These are phyloP conservation scores for Sanghuangporus weigelae DNA, from an alignment of 1,284 basidiomycete species.

Conservation along the genomic window DNA sequence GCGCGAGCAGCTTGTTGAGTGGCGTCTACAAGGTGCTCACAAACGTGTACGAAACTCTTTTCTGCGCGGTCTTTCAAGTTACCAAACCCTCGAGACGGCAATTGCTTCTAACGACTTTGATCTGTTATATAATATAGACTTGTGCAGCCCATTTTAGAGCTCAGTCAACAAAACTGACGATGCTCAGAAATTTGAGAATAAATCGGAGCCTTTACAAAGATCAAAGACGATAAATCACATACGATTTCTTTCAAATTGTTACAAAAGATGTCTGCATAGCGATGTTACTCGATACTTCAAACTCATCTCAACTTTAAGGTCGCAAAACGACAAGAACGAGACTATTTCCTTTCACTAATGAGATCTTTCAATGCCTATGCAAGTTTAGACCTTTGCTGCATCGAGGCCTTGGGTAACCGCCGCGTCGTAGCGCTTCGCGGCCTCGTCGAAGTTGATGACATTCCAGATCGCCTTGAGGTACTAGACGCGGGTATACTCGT, in stretches of 20 bases:
- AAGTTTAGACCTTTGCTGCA: slow-evolving; percentile 7
- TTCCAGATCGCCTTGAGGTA: slow-evolving; percentile 79
- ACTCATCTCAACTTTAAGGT: background rate
- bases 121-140: slow-evolving; percentile 20
- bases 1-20: slow-evolving; percentile 29
- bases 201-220: background rate
- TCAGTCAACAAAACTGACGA: slow-evolving; percentile 27
- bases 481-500: slow-evolving; percentile 29
- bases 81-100: background rate
- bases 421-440: slow-evolving; percentile 61
- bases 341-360: background rate
- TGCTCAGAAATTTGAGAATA: background rate
- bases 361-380: background rate
- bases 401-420: slow-evolving; percentile 24
- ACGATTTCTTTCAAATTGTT: background rate
- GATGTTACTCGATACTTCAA: background rate
- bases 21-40: slow-evolving; percentile 27
- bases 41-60: slow-evolving; percentile 20
- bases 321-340: background rate
- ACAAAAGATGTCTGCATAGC: background rate
- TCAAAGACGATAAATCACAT: background rate
- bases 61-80: background rate
- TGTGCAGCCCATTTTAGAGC: slow-evolving; percentile 32
- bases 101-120: no score
- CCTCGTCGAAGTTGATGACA: slow-evolving; percentile 81